These are phyloP conservation scores for Tricholoma flavovirens DNA, from an alignment of 768 basidiomycete species.

Conservation along the genomic window DNA sequence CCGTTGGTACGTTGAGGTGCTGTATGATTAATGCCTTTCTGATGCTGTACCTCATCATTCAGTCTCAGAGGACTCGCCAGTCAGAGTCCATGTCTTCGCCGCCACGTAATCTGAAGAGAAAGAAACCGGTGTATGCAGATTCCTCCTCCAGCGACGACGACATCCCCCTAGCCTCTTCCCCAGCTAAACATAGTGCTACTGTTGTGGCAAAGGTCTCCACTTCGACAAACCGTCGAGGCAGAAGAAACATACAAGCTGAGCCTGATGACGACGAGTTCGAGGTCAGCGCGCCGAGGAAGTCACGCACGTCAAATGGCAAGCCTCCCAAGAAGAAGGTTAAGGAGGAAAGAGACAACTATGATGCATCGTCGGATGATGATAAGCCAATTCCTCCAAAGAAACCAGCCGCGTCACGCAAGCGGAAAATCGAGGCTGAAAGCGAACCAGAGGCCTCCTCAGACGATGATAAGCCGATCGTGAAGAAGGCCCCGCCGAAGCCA, in stretches of 20 bases:
- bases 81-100: conserved; percentile 37
- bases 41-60: conserved; percentile 21
- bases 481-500: conserved; percentile 42
- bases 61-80: conserved; percentile 52
- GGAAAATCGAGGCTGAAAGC: conserved; percentile 46
- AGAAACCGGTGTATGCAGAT: conserved; percentile 46
- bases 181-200: conserved; percentile 43
- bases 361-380: conserved; percentile 31
- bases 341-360: conserved; percentile 33
- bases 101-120: conserved; percentile 49
- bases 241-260: conserved; percentile 29
- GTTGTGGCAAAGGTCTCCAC: conserved; percentile 26
- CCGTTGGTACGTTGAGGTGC: conserved; percentile 51
- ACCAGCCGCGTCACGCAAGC: conserved; percentile 30
- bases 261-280: conserved; percentile 30
- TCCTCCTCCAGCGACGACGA: conserved; percentile 74
- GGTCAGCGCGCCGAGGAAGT: conserved; percentile 39
- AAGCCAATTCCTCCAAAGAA: conserved; percentile 34
- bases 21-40: conserved; percentile 8
- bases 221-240: conserved; percentile 34
- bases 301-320: conserved; percentile 39
- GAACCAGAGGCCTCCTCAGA: conserved; percentile 41
- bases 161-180: conserved; percentile 66
- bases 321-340: conserved; percentile 65
- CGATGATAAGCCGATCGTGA: conserved; percentile 37